phyloP scores from a whole-genome alignment of 2,329 filamentous ascomycete species.

The Proliferodiscus dingleyae region DNA sequence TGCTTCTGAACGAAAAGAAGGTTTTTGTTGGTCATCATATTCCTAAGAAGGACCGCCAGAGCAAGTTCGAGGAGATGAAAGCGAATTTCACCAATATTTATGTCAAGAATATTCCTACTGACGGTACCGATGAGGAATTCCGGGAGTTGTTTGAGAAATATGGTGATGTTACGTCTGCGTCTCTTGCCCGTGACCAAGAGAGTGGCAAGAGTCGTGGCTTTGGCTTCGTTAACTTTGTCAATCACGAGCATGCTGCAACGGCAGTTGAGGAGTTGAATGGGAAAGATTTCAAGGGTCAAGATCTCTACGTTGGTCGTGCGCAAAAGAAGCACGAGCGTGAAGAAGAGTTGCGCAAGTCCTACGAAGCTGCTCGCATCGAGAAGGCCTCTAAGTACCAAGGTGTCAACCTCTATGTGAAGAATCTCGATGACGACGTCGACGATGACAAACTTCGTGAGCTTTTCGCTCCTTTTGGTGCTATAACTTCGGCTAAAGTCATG shows the following conservation, averaged over 20 bases:
- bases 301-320: conserved; percentile 94
- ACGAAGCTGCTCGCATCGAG: conserved; percentile 94
- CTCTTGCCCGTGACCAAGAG: conserved; percentile 81
- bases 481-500: conserved; percentile 99
- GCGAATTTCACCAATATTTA: conserved; percentile 99
- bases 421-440: conserved; percentile 92
- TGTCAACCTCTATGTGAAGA: conserved; percentile 99
- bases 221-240: conserved; percentile 92
- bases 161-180: conserved; percentile 92
- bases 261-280: conserved; percentile 91
- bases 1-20: conserved; percentile 99
- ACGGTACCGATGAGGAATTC: conserved; percentile 91
- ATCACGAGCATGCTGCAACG: conserved; percentile 78
- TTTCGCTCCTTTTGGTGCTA: conserved; percentile 86
- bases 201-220: conserved; percentile 89
- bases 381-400: conserved; percentile 99
- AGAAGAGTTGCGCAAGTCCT: conserved; percentile 98
- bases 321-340: conserved; percentile 99
- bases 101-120: conserved; percentile 91
- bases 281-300: conserved; percentile 88
- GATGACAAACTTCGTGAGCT: conserved; percentile 96
- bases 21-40: conserved; percentile 99
- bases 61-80: conserved; percentile 99
- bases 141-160: conserved; percentile 86
- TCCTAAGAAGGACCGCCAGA: conserved; percentile 99